phyloP scores from a whole-genome alignment of 179 eudicot genomes.

The Beta lomatogona region DNA sequence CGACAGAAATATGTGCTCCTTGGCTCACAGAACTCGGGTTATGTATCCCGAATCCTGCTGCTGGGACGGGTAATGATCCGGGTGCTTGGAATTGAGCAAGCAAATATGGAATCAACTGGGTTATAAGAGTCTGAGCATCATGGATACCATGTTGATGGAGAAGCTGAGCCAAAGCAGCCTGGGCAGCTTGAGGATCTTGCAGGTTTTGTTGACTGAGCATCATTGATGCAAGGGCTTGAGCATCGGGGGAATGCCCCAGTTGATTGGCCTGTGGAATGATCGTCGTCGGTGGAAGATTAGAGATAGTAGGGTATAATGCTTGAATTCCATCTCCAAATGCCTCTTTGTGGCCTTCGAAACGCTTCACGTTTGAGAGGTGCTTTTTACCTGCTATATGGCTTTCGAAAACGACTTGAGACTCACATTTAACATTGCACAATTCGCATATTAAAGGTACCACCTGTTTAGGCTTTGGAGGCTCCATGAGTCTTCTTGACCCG shows the following conservation, averaged over 20 bases:
- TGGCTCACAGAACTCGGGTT: constrained; percentile 12
- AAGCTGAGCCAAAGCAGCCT: constrained; percentile 37
- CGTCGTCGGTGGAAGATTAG: constrained; percentile 29
- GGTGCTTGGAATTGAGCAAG: constrained; percentile 37
- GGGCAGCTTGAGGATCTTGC: constrained; percentile 41
- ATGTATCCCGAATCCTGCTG: constrained; percentile 17
- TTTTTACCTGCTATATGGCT: constrained; percentile 48
- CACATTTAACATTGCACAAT: constrained; percentile 46
- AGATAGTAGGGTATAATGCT: constrained; percentile 38
- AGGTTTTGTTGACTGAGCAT: constrained; percentile 40
- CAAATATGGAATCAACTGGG: constrained; percentile 45
- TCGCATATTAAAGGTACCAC: constrained; percentile 34
- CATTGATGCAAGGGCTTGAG: constrained; percentile 39
- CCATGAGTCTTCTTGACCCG: constrained; percentile 32
- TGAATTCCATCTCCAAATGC: constrained; percentile 32
- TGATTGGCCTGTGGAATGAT: constrained; percentile 25
- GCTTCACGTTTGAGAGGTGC: constrained; percentile 41
- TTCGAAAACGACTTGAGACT: constrained; percentile 42
- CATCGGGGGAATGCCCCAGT: constrained; percentile 26
- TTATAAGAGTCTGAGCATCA: constrained; percentile 44
- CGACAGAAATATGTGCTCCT: constrained; percentile 18
- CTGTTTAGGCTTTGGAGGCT: constrained; percentile 34
- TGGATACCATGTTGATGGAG: constrained; percentile 44
- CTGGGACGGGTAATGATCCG: constrained; percentile 23
- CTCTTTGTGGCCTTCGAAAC: constrained; percentile 38